phyloP scores from a whole-genome alignment of 2,329 filamentous ascomycete genomes.

The Aspergillus sp. region DNA sequence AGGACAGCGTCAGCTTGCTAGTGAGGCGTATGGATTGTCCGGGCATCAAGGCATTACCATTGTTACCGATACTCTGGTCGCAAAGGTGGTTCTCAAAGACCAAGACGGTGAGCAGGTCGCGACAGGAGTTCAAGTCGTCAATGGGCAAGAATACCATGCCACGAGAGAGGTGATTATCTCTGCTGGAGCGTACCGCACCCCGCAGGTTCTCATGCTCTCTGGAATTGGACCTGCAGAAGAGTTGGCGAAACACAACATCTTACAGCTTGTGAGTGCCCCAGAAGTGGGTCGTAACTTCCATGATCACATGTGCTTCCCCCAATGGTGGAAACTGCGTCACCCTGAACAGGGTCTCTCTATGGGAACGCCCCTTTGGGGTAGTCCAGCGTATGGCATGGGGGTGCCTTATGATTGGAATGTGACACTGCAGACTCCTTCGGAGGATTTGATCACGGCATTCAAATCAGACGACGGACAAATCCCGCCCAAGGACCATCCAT shows the following conservation, averaged over 20 bases:
- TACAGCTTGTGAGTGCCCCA: constrained; percentile 19
- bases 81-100: too few species aligned
- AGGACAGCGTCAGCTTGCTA: constrained; percentile 31
- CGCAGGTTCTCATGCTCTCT: constrained; percentile 39
- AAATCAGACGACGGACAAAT: constrained; percentile 1
- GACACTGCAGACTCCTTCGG: constrained; percentile 7
- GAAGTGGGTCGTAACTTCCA: constrained; percentile 30
- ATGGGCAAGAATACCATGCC: constrained; percentile 23
- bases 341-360: background rate
- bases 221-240: constrained; percentile 34
- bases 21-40: constrained; percentile 21
- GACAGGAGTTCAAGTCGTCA: constrained; percentile 29
- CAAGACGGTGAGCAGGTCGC: constrained; percentile 3
- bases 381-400: constrained; percentile 42
- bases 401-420: constrained; percentile 43
- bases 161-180: constrained; percentile 37
- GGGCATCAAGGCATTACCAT: too few species aligned
- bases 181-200: constrained; percentile 35
- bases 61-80: too few species aligned
- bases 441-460: constrained; percentile 3
- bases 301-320: constrained; percentile 37
- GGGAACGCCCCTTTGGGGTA: constrained; percentile 32
- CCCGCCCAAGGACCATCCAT: background rate
- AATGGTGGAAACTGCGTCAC: background rate
- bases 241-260: constrained; percentile 37